phyloP scores from a whole-genome alignment of 257 asterid species.

The Lithospermum erythrorhizon region DNA sequence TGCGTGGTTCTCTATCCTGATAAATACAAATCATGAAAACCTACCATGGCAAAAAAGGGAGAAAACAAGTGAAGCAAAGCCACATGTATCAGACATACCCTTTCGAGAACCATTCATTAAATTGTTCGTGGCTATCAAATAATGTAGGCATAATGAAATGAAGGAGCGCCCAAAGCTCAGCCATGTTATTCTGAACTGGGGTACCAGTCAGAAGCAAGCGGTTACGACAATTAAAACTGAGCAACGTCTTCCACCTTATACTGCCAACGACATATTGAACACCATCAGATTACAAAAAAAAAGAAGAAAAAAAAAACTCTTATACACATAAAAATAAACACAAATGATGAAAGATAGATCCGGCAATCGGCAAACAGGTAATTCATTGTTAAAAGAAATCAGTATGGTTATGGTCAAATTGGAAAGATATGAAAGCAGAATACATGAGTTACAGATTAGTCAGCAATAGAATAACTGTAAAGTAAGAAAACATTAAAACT shows the following conservation, averaged over 20 bases:
- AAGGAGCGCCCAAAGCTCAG: slow-evolving; percentile 93
- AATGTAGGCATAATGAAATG: slow-evolving; percentile 99
- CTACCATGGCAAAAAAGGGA: background rate
- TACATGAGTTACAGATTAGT: too few species aligned
- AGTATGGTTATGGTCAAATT: background rate
- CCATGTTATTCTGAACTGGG: slow-evolving; percentile 97
- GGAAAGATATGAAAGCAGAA: background rate
- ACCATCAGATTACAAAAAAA: slow-evolving; percentile 5
- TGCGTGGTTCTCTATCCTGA: slow-evolving; percentile 98
- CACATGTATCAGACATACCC: slow-evolving; percentile 36
- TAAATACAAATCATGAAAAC: background rate
- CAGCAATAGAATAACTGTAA: background rate
- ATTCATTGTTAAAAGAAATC: background rate
- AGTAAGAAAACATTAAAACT: too few species aligned
- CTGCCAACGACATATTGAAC: slow-evolving; percentile 41
- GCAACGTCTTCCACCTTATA: slow-evolving; percentile 96
- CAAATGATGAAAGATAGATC: background rate
- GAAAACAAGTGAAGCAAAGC: too few species aligned
- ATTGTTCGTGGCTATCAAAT: slow-evolving; percentile 96
- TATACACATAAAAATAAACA: background rate
- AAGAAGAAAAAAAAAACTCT: background rate
- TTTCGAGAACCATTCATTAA: slow-evolving; percentile 97
- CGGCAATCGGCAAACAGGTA: background rate
- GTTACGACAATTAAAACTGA: slow-evolving; percentile 95
- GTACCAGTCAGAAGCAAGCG: slow-evolving; percentile 99